These are phyloP conservation scores for Fusarium transvaalense DNA, from an alignment of 2,329 filamentous ascomycete genomes.

Conservation along the genomic window DNA sequence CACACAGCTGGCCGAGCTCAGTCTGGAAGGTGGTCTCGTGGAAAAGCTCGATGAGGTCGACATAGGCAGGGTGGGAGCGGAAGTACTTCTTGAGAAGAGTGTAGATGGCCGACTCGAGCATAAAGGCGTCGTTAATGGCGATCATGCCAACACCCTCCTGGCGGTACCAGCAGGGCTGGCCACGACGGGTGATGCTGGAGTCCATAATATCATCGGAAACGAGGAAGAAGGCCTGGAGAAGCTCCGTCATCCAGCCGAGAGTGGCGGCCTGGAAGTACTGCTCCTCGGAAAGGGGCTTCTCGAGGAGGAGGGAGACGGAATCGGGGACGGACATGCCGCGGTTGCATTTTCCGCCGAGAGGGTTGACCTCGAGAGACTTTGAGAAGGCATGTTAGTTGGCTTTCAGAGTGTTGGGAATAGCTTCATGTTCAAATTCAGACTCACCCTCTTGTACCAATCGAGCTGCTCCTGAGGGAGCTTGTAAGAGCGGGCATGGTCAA, in stretches of 20 bases:
- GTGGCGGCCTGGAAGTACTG: constrained; percentile 91
- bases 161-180: constrained; percentile 96
- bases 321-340: constrained; percentile 98
- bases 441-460: constrained; percentile 87
- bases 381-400: not conserved
- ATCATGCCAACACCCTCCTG: constrained; percentile 91
- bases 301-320: constrained; percentile 83
- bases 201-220: constrained; percentile 99
- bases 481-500: constrained; percentile 83
- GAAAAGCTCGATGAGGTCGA: constrained; percentile 95
- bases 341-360: constrained; percentile 96
- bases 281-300: constrained; percentile 76
- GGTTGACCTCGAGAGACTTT: constrained; percentile 82
- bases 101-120: constrained; percentile 94
- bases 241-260: constrained; percentile 97
- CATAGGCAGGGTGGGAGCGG: constrained; percentile 85
- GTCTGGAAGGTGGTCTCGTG: constrained; percentile 95
- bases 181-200: constrained; percentile 90
- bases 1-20: constrained; percentile 93
- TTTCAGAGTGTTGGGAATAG: not conserved
- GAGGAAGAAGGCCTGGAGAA: constrained; percentile 98
- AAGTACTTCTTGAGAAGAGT: constrained; percentile 94
- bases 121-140: constrained; percentile 98
- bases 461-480: constrained; percentile 84
- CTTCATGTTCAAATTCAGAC: constrained; percentile 2